Evolutionary conservation across 257 asterid genomes (phyloP), one percentile per base, ranked within the genome.

Genomic region (Salvia splendens): DNA sequence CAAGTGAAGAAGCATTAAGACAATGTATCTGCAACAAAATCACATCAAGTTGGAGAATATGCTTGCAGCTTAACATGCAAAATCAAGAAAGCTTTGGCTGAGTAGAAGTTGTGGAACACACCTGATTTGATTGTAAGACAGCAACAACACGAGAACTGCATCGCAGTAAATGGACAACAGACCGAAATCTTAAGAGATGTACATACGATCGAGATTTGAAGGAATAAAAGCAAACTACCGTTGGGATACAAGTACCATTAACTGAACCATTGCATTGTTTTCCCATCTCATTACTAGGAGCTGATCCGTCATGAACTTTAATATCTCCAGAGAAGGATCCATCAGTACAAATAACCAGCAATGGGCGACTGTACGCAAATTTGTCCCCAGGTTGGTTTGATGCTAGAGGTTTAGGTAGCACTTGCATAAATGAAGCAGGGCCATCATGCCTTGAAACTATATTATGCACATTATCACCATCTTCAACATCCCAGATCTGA

Each of bases 401-500:
- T 49, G 78, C 71, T 63, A 84, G 42, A 15, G 85, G 94, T 52
- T 82, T 88, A 15, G 97, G 78, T 33, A 72, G 24, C 65, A 70
- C 74, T 84, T 93, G 92, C 90, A 90, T 67, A 65, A 86, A 85
- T 11, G 97, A 85, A 78, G 90, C 97, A 14, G 95, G 89, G 36
- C 99, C 96, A 68, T 93, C 99, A 61, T 86, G 87, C 80, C 94
- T 85, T 50, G 97, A 73, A 63, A 90, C 96, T 72, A 93, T 72
- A 75, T 81, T 83, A 54, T 71, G 85, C 61, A 93, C 95, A 75
- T 88, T 88, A 74, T 84, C 87, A 12, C 83, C 90, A 59, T 77
- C 89, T 75, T 93, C 95, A 68, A 88, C 94, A 78, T 93, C 97
- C 97, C 99, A 93, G 66, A 93, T 86, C 85, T 90, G 95, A 85